A percentile compares a stretch with the other conserved stretches of the same genome.
phyloP scores from a whole-genome alignment of 2,329 filamentous ascomycete species.

The Lecanicillium sp. region DNA sequence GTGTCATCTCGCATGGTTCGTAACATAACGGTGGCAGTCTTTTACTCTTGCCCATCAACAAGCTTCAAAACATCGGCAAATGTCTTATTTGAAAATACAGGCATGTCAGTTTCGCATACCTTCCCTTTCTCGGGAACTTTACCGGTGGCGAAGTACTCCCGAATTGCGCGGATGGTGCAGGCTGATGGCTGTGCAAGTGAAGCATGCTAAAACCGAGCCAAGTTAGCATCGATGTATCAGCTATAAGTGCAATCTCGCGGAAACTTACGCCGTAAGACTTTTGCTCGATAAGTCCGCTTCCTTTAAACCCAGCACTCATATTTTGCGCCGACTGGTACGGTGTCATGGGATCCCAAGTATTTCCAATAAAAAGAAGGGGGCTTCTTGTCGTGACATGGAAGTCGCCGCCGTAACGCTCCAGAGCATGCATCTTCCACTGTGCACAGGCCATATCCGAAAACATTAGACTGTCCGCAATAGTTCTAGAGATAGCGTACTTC shows the following conservation, averaged over 20 bases:
- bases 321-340: constrained; percentile 28
- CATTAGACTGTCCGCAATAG: constrained; percentile 15
- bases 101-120: constrained; percentile 18
- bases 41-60: no score
- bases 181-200: constrained; percentile 18
- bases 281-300: constrained; percentile 28
- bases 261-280: constrained; percentile 10
- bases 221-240: not conserved
- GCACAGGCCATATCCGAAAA: constrained; percentile 20
- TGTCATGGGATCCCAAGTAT: constrained; percentile 27
- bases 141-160: constrained; percentile 25
- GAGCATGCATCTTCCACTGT: constrained; percentile 28
- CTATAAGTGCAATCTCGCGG: not conserved
- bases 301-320: constrained; percentile 24
- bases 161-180: constrained; percentile 20
- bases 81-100: constrained; percentile 6
- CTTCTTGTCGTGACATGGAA: constrained; percentile 23
- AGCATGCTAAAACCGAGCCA: constrained; percentile 11
- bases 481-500: constrained; percentile 16
- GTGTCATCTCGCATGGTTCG: no score
- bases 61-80: constrained; percentile 4
- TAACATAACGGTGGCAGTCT: no score
- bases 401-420: constrained; percentile 23
- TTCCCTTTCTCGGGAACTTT: constrained; percentile 22
- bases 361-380: constrained; percentile 28